Base-by-base conservation (phyloP, 345 rosid species). In the Microthlaspi erraticum region DNA sequence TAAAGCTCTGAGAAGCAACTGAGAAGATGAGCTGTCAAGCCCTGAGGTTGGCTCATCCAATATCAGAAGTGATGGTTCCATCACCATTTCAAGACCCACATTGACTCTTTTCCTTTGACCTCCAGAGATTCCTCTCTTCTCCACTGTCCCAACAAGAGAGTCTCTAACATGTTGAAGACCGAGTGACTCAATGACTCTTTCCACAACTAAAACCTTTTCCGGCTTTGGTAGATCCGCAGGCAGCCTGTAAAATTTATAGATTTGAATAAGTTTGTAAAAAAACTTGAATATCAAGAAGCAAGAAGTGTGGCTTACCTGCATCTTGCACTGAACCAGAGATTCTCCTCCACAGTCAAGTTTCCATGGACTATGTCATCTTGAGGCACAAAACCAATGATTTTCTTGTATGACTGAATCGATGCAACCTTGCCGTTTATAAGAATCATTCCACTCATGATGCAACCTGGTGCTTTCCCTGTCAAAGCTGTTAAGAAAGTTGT, bases 341-440 rank as follows among this genome's bases (percentile, higher is more conserved):
- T 95, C 73, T 95, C 99, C 78, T 86, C 96, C 67, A 95, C 97
- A 1, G 97, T 86, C 80, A 95, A 82, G 88, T 95, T 95, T 58
- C 99, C 99, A 68, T 95, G 99, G 68, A 95, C 99, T 20, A 92
- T 95, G 71, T 95, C 99, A 75, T 95, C 99, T 69, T 95, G 98
- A 19, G 99, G 98, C 72, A 95, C 99, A 72, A 84, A 92, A 38
- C 99, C 98, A 7, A 88, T 95, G 60, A 95, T 87, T 82, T 70
- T 95, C 84, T 84, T 90, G 84, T 88, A 95, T 34, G 94, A 82
- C 59, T 86, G 92, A 69, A 92, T 90, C 7, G 99, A 82, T 48
- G 83, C 99, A 46, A 11, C 75, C 70, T 92, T 95, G 0, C 97
- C 98, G 73, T 95, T 95, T 59, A 95, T 83, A 50, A 85, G 91